These are phyloP conservation scores for Chaetomium olivaceum DNA, from an alignment of 2,329 filamentous ascomycete species.

Conservation along the genomic window DNA sequence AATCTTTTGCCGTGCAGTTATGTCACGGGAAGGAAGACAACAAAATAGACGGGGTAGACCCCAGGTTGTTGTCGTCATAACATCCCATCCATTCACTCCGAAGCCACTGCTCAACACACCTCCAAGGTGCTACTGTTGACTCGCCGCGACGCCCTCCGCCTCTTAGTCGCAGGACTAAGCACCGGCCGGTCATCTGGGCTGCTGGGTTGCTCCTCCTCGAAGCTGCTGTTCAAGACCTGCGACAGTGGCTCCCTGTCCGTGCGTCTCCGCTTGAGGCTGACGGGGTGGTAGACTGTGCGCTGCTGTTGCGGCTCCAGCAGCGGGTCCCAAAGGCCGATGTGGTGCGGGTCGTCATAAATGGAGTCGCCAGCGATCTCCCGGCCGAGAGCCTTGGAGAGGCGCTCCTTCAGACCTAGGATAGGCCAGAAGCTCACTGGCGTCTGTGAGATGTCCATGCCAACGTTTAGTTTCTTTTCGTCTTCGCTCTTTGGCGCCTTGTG, in stretches of 20 bases:
- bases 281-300: conserved; percentile 2
- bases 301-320: conserved; percentile 34
- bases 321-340: conserved; percentile 50
- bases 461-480: conserved; percentile 31
- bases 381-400: conserved; percentile 55
- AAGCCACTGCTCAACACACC: conserved; percentile 33
- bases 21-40: not conserved
- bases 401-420: conserved; percentile 55
- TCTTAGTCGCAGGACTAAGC: conserved; percentile 39
- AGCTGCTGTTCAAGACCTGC: conserved; percentile 45
- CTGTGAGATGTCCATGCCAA: conserved; percentile 50
- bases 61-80: not conserved
- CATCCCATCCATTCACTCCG: not conserved
- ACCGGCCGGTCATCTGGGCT: conserved; percentile 32
- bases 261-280: conserved; percentile 38
- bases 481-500: conserved; percentile 39
- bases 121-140: conserved; percentile 30
- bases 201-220: conserved; percentile 39
- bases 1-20: not conserved
- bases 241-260: conserved; percentile 41
- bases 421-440: conserved; percentile 56
- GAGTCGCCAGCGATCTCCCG: conserved; percentile 49
- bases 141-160: conserved; percentile 34
- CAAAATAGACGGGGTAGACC: not conserved
- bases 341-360: conserved; percentile 36